Evolutionary conservation across 257 asterid species (phyloP), one percentile per base, ranked within the genome.

Genomic region (Prunella vulgaris): DNA sequence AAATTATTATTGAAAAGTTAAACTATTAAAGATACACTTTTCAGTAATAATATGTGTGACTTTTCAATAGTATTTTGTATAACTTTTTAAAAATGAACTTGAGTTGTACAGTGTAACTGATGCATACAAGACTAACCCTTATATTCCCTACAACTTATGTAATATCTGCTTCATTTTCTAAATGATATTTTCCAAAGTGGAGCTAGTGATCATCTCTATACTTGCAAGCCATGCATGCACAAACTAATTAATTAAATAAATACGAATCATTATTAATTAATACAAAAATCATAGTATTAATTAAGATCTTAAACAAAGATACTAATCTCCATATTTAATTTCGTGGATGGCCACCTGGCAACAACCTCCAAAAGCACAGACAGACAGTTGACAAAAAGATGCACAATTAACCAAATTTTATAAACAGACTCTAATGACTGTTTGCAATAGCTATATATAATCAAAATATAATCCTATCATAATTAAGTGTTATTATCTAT

Each of bases 351-450:
- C 37, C 37, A 32, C 37, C 6, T 32, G 7, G 6, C 1, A 4
- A 32, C 37, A 32, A 32, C 37, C 37, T 32, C 8, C 37, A 32
- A 0, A 32, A 28, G 5, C 33, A 6, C 6, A 32, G 9, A 32
- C 9, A 5, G 1, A 6, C 8, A 5, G 37, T 32, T 32, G 37
- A 32, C 37, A 32, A 32, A n/a, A 32, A 32, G 48, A 40, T 40
- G 4, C 48, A 40, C 48, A 40, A 44, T 44, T 44, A 46, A n/a
- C 53, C 52, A 46, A 46, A n/a, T 46, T 42, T 24, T 20, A 67
- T 66, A 70, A 74, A 53, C 74, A 22, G 52, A 54, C 74, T 77
- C 81, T 65, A 68, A 22, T 66, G 85, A 76, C 78, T 78, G 74
- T 80, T 24, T 73, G 81, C 56, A 64, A 57, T 75, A 76, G 14